Conservation (phyloP, 208 protist species). For the Trypanosoma conorhini region DNA sequence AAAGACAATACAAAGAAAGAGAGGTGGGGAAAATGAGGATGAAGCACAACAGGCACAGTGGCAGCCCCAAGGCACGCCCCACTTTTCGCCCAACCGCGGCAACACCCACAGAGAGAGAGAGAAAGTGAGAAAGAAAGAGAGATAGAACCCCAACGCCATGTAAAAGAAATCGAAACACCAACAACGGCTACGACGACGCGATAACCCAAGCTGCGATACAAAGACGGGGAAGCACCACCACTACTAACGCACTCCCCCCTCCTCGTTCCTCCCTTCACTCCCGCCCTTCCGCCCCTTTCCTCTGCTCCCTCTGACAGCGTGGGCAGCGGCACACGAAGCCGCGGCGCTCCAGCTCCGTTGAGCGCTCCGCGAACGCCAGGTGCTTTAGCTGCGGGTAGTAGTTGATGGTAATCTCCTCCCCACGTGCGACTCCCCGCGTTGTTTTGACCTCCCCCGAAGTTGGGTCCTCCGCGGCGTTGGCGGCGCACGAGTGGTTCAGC, state of each 20-base stretch:
- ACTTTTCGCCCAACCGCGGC: too few relatives aligned
- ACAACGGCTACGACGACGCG: background rate
- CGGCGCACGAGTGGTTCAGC: slow-evolving; percentile 85
- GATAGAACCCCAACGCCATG: background rate
- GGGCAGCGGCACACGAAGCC: slow-evolving; percentile 62
- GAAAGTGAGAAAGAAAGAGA: slow-evolving; percentile 1
- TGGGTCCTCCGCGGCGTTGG: slow-evolving; percentile 66
- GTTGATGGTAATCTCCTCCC: slow-evolving; percentile 73
- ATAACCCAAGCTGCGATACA: background rate
- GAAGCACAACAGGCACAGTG: too few relatives aligned
- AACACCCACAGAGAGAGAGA: background rate
- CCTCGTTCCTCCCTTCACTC: background rate
- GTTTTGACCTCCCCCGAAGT: slow-evolving; percentile 49
- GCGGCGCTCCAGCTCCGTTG: slow-evolving; percentile 46
- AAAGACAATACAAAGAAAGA: slow-evolving; percentile 8
- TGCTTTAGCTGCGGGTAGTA: slow-evolving; percentile 79
- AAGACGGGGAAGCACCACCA: background rate
- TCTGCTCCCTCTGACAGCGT: slow-evolving; percentile 38
- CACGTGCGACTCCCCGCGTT: slow-evolving; percentile 43
- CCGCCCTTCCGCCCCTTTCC: slow-evolving; percentile 18
- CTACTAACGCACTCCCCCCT: background rate
- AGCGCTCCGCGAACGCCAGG: slow-evolving; percentile 52
- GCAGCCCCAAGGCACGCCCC: too few relatives aligned
- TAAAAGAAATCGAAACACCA: background rate
- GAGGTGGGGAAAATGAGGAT: too few relatives aligned